These are phyloP conservation scores for Malus hybrid DNA, from an alignment of 331 rosid species.

Conservation along the genomic window DNA sequence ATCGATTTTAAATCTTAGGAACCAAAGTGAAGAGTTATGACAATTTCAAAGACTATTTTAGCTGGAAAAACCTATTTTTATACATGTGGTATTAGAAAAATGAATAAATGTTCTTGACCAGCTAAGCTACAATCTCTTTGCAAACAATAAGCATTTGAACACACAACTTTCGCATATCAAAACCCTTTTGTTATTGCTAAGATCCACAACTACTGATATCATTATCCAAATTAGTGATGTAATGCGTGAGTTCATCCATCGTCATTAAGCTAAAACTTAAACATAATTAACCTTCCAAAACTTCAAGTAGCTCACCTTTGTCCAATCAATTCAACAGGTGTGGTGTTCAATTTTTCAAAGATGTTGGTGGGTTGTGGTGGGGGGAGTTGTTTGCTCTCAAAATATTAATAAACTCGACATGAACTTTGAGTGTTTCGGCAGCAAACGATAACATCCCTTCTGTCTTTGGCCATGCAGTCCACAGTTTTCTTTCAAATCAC, in stretches of 20 bases:
- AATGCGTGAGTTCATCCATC: conserved; percentile 5
- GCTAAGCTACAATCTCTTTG: neutral
- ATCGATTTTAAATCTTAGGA: no score
- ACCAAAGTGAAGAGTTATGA: no score
- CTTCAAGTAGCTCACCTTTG: neutral
- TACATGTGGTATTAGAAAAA: no score
- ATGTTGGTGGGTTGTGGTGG: neutral
- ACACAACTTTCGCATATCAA: neutral
- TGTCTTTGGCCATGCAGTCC: neutral
- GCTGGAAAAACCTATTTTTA: no score
- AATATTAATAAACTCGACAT: neutral
- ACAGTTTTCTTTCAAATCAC: neutral
- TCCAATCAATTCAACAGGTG: neutral
- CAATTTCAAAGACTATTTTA: no score
- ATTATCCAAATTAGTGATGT: conserved; percentile 11
- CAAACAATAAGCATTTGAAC: neutral
- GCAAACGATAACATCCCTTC: neutral
- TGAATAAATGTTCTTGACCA: no score
- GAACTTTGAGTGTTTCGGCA: neutral
- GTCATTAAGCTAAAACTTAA: neutral
- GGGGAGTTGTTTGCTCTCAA: neutral
- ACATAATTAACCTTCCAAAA: neutral
- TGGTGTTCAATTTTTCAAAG: neutral
- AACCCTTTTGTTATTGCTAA: neutral
- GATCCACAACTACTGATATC: neutral